A percentile compares a stretch with the other conserved stretches of the same genome.
Conservation (phyloP, 2,329 filamentous ascomycete species). For the Pseudogymnoascus sp. region DNA sequence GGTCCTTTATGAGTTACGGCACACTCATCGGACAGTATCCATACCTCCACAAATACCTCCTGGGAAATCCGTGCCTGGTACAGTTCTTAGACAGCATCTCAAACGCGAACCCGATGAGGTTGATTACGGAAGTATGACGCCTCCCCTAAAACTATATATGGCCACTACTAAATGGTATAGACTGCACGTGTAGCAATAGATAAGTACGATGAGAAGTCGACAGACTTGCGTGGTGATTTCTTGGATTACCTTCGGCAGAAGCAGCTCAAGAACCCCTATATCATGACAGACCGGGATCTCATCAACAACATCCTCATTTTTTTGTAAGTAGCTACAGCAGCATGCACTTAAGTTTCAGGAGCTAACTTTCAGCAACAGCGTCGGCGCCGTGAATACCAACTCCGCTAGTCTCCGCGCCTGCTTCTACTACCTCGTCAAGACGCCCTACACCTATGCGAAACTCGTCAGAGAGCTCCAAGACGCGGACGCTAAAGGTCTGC, state of each 20-base stretch:
- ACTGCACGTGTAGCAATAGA: too few relatives aligned
- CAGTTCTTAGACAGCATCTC: background rate
- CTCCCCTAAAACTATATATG: too few relatives aligned
- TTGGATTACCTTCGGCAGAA: too few relatives aligned
- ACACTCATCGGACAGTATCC: conserved; percentile 4
- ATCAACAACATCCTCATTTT: conserved; percentile 16
- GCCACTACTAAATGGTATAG: too few relatives aligned
- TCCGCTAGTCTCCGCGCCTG: conserved; percentile 28
- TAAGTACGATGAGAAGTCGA: too few relatives aligned
- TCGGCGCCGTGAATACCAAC: conserved; percentile 25
- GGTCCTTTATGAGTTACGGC: conserved; percentile 3
- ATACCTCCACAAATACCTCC: conserved; percentile 5
- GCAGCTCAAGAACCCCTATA: conserved; percentile 16
- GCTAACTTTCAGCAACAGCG: background rate
- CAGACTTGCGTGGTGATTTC: too few relatives aligned
- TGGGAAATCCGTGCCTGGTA: background rate
- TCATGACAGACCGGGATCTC: conserved; percentile 23
- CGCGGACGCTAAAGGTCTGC: conserved; percentile 8
- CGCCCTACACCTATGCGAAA: conserved; percentile 26
- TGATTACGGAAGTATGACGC: too few relatives aligned
- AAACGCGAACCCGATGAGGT: too few relatives aligned
- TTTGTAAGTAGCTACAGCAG: background rate
- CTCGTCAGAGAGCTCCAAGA: conserved; percentile 34
- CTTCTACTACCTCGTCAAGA: too few relatives aligned
- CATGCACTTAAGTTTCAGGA: background rate